phyloP scores from a whole-genome alignment of 2,329 filamentous ascomycete species.

The Botrytis paeoniae region DNA sequence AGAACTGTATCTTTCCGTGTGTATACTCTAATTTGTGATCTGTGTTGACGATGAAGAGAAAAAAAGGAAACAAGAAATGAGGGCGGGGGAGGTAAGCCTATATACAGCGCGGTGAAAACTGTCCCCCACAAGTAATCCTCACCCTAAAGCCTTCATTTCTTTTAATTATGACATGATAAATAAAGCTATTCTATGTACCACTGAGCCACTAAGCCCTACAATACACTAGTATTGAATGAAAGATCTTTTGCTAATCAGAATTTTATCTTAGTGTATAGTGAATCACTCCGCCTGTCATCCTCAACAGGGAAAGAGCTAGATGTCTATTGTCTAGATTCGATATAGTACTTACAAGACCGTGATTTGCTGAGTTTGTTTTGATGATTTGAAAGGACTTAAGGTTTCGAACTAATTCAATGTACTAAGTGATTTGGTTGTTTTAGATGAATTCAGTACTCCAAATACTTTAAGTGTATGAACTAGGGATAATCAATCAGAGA shows the following conservation, averaged over 20 bases:
- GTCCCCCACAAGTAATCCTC: background rate
- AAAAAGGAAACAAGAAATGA: background rate
- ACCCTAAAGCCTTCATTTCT: background rate
- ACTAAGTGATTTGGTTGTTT: background rate
- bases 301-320: background rate
- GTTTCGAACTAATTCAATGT: too few relatives aligned
- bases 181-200: background rate
- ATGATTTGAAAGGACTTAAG: background rate
- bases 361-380: background rate
- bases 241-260: background rate
- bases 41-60: conserved; percentile 1
- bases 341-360: too few relatives aligned
- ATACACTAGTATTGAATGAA: background rate
- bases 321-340: background rate
- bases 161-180: background rate
- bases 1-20: background rate
- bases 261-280: background rate
- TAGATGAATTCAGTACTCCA: background rate
- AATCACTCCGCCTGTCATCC: too few relatives aligned
- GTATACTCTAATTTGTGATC: background rate
- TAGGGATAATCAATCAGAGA: rapidly evolving
- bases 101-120: background rate
- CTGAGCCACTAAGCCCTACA: background rate
- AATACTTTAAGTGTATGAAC: background rate
- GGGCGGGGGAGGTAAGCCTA: too few relatives aligned